These are phyloP conservation scores for Vinca major DNA, from an alignment of 305 asterid species.

Conservation along the genomic window DNA sequence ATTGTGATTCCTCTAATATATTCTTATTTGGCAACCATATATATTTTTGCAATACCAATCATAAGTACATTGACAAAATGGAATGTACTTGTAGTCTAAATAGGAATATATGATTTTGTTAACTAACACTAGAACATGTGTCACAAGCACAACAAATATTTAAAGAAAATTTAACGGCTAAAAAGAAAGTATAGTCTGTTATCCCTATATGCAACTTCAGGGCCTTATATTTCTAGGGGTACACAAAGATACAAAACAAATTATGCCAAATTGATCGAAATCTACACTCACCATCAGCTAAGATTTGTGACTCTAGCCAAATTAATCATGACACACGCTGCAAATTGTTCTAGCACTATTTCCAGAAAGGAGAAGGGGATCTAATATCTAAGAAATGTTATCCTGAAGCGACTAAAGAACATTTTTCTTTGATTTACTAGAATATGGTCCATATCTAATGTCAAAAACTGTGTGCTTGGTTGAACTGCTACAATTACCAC, in stretches of 20 bases:
- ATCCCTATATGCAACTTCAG: not conserved
- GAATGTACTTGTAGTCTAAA: not conserved
- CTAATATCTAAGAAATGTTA: not conserved
- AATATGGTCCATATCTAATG: too few relatives aligned
- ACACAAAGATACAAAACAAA: not conserved
- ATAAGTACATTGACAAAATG: conserved; percentile 6
- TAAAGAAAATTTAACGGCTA: not conserved
- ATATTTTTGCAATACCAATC: conserved; percentile 1
- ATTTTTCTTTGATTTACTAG: too few relatives aligned
- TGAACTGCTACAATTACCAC: not conserved
- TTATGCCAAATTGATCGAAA: not conserved
- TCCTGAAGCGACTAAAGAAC: too few relatives aligned
- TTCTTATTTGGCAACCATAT: conserved; percentile 6
- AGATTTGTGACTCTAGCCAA: not conserved
- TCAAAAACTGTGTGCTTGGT: not conserved
- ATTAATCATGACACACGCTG: not conserved
- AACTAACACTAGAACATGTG: not conserved
- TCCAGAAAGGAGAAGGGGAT: not conserved
- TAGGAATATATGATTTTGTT: not conserved
- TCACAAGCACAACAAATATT: not conserved
- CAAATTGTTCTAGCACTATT: not conserved
- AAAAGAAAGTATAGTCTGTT: not conserved
- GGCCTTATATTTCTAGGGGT: not conserved
- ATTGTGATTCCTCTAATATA: conserved; percentile 8
- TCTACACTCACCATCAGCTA: not conserved